Evolutionary conservation across 2,329 filamentous ascomycete species (phyloP).

Genomic region (Hypoxylon sp.): DNA sequence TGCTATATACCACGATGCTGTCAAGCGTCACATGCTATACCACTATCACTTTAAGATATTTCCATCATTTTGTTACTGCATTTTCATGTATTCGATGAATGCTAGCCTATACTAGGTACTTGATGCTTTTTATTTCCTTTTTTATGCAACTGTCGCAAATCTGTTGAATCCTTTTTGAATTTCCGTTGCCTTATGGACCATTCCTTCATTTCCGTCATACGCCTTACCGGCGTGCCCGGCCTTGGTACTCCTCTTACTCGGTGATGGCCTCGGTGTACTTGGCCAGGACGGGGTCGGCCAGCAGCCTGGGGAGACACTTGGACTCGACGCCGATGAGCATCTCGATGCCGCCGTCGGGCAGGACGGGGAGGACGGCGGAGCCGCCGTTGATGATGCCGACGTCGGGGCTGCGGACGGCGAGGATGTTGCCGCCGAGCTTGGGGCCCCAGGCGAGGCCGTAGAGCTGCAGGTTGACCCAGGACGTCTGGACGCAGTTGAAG

Average conservation of each 20-base stretch:
- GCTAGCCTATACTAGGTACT: not conserved
- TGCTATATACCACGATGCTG: not conserved
- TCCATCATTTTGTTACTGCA: not conserved
- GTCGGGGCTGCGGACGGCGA: conserved; percentile 45
- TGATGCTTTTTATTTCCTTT: not conserved
- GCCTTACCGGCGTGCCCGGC: not conserved
- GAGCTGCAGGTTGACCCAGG: conserved; percentile 46
- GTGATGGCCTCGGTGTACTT: conserved; percentile 41
- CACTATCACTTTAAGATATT: not conserved
- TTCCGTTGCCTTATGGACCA: not conserved
- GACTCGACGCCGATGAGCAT: conserved; percentile 47
- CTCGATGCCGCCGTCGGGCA: conserved; percentile 47
- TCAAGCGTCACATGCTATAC: not conserved
- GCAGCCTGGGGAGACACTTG: conserved; percentile 40
- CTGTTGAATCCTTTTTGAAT: not conserved
- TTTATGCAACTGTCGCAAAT: not conserved
- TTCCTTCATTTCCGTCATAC: not conserved
- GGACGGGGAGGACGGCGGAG: conserved; percentile 44
- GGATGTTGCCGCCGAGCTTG: conserved; percentile 40
- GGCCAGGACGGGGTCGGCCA: conserved; percentile 44
- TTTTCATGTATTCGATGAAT: not conserved
- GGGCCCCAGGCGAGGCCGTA: conserved; percentile 48
- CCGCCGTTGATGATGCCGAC: conserved; percentile 47
- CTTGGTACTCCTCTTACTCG: not conserved
- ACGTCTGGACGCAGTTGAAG: conserved; percentile 46